Percentiles rank a stretch among this genome's conserved stretches.
Evolutionary conservation across 2,329 filamentous ascomycete genomes (phyloP).

Genomic region (Alternaria infectoria): DNA sequence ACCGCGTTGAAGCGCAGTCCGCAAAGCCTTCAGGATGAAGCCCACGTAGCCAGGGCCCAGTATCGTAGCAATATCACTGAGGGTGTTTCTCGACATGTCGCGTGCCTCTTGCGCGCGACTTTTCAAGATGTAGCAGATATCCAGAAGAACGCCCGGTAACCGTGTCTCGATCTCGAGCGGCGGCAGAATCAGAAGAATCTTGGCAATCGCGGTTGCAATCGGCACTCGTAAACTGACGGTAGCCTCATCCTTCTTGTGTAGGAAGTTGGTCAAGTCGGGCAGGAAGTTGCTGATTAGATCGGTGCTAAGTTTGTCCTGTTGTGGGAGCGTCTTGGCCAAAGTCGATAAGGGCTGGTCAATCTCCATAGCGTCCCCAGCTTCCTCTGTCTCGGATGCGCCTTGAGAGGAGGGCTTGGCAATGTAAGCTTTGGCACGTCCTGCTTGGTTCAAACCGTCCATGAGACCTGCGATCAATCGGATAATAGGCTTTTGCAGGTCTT

Average conservation of each 20-base stretch:
- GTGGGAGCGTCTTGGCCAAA: conserved; percentile 71
- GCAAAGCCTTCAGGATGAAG: conserved; percentile 91
- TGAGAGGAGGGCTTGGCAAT: conserved; percentile 37
- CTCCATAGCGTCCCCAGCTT: conserved; percentile 31
- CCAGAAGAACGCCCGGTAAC: conserved; percentile 83
- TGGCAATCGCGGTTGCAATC: conserved; percentile 86
- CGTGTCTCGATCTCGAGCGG: conserved; percentile 73
- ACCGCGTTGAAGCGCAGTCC: conserved; percentile 80
- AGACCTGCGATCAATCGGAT: conserved; percentile 82
- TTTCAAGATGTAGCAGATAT: conserved; percentile 90
- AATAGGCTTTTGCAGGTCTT: conserved; percentile 83
- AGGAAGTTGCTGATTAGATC: conserved; percentile 79
- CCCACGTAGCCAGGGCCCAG: conserved; percentile 84
- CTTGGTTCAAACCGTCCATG: conserved; percentile 74
- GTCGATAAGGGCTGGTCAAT: conserved; percentile 29
- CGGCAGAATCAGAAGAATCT: conserved; percentile 82
- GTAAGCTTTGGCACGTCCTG: conserved; percentile 51
- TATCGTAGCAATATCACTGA: conserved; percentile 81
- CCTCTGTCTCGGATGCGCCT: conserved; percentile 37
- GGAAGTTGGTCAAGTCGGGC: conserved; percentile 79
- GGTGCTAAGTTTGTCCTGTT: conserved; percentile 68
- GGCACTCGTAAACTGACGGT: conserved; percentile 93
- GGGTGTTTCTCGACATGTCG: conserved; percentile 87
- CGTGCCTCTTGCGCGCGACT: conserved; percentile 87
- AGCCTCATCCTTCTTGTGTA: conserved; percentile 93